Conservation (phyloP, 2,329 filamentous ascomycete species). For the Ceratocystis colombiana region DNA sequence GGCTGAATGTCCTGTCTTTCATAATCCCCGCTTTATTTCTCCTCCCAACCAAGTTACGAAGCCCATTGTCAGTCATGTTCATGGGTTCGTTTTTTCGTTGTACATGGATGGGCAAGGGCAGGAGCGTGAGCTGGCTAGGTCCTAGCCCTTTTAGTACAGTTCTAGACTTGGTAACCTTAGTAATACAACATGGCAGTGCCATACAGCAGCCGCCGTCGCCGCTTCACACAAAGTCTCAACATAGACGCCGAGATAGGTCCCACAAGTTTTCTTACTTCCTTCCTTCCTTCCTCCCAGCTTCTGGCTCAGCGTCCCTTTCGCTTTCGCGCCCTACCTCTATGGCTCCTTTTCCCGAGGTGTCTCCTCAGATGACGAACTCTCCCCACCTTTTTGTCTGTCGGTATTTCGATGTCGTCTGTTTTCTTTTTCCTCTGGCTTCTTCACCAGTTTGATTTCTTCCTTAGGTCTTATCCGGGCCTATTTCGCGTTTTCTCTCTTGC, state of each 20-base stretch:
- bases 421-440: not conserved
- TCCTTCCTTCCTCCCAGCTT: not conserved
- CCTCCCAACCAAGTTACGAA: too few relatives aligned
- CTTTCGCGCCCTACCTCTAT: not conserved
- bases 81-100: too few relatives aligned
- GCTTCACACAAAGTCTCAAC: not conserved
- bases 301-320: too few relatives aligned
- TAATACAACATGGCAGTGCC: not conserved
- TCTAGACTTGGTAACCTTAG: not conserved
- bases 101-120: too few relatives aligned
- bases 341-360: not conserved
- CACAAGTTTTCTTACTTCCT: not conserved
- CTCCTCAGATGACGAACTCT: not conserved
- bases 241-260: slow-evolving; percentile 6
- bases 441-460: not conserved
- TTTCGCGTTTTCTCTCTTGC: not conserved
- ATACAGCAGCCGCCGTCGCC: not conserved
- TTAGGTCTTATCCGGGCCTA: not conserved
- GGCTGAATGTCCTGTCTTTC: too few relatives aligned
- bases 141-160: not conserved
- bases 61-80: too few relatives aligned
- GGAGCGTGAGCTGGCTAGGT: too few relatives aligned
- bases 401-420: not conserved
- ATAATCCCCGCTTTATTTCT: too few relatives aligned
- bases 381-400: not conserved